Percentiles rank a stretch among this genome's conserved stretches.
phyloP scores from a whole-genome alignment of 805 yeast species.

The Starmerella sirachaensis region DNA sequence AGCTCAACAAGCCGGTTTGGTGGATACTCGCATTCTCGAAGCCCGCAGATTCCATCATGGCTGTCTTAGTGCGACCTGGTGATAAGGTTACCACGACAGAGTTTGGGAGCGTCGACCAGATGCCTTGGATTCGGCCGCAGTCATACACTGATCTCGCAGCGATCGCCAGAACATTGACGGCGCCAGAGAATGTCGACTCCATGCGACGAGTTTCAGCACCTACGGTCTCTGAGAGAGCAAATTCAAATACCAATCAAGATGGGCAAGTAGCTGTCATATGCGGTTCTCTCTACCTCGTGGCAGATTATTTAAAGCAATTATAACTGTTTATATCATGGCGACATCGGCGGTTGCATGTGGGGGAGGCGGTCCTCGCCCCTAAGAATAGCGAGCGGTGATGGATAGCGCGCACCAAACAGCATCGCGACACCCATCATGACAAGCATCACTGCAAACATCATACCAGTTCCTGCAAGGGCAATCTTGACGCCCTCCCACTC shows the following conservation, averaged over 20 bases:
- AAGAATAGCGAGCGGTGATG: constrained; percentile 11
- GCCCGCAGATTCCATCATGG: constrained; percentile 39
- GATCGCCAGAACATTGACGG: constrained; percentile 10
- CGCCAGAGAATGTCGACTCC: too few relatives aligned
- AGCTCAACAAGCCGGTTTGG: constrained; percentile 30
- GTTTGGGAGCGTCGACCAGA: constrained; percentile 64
- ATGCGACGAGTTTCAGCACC: constrained; percentile 4
- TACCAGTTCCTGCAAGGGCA: constrained; percentile 8
- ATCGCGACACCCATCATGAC: constrained; percentile 19
- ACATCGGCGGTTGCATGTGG: too few relatives aligned
- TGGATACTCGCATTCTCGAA: constrained; percentile 74
- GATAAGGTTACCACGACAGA: constrained; percentile 53
- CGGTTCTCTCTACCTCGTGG: constrained; percentile 55
- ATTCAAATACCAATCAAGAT: too few relatives aligned
- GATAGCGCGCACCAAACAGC: constrained; percentile 17
- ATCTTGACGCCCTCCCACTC: constrained; percentile 15
- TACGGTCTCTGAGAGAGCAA: constrained; percentile 19
- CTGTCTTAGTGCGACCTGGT: constrained; percentile 35
- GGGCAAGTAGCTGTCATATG: too few relatives aligned
- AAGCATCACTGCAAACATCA: constrained; percentile 8
- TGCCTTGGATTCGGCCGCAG: constrained; percentile 81
- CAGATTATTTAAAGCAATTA: constrained; percentile 37
- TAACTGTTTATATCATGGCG: too few relatives aligned
- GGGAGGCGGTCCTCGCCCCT: constrained; percentile 5
- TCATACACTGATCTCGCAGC: constrained; percentile 28